Base-by-base conservation (phyloP, 345 rosid genomes). In the Noccaea bulbosa region DNA sequence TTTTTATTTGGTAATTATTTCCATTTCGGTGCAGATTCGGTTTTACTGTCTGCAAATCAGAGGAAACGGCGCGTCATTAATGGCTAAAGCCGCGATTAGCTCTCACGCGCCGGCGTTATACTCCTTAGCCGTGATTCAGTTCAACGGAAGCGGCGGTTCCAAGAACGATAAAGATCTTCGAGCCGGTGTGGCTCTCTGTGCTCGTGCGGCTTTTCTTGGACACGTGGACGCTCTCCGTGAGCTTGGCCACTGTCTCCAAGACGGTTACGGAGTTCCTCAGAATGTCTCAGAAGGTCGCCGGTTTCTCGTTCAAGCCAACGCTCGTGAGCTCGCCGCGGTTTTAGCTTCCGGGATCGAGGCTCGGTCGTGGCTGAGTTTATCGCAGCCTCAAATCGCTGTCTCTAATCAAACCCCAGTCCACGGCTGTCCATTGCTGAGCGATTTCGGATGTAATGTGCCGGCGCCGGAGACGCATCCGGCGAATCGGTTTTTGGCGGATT, bases 371-470 rank as follows among this genome's bases (percentile, higher is more conserved):
- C 80, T 86, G 16, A 72, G 82, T 22, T 80, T 91, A 79, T 78
- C 82, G 1, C 79, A 83, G 6, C 85, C 72, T 69, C 75, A 75
- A 2, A 41, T 41, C 11, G 63, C 62, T 14, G 78, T 55, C 17
- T 47, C 81, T 4, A 77, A 52, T 78, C 71, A 61, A 39, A 69
- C 66, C 34, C 85, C 62, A 4, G 78, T 82, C 6, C 74, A 80
- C 0, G 85, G 87, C 0, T 94, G 98, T 41, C 93, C 96, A 1
- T 62, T 94, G 76, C 75, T 94, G 0, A 91, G 99, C 16, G 99
- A 94, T 77, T 94, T 88, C 55, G 99, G 99, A 2, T 94, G 98
- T 82, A 91, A 91, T 81, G 96, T 94, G n/a, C 99, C 96, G 72
- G 86, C 96, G 10, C 93, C 95, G 38, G 96, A 89, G 69, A 80